These are phyloP conservation scores for Metarhizium humberi DNA, from an alignment of 2,329 filamentous ascomycete species.

Conservation along the genomic window DNA sequence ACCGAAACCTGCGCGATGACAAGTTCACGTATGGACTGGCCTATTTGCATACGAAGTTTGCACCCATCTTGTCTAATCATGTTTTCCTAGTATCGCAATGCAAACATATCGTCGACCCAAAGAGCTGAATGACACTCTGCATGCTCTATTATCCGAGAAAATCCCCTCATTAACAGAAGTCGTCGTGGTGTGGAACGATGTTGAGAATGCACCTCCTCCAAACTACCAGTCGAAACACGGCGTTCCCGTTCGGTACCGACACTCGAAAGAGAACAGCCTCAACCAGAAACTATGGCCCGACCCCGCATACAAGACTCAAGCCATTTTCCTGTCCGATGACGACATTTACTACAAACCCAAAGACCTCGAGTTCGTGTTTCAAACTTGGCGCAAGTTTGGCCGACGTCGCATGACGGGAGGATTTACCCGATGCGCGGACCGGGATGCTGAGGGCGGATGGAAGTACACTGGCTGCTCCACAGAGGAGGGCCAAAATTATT, in stretches of 20 bases:
- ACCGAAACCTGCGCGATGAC: slow-evolving; percentile 15
- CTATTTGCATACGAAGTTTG: not conserved
- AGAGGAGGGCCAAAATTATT: slow-evolving; percentile 16
- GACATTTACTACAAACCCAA: slow-evolving; percentile 28
- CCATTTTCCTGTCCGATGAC: slow-evolving; percentile 30
- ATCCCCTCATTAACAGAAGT: slow-evolving; percentile 28
- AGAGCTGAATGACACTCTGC: slow-evolving; percentile 22
- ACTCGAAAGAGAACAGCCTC: slow-evolving; percentile 22
- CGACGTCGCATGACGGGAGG: slow-evolving; percentile 24
- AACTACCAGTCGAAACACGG: slow-evolving; percentile 19
- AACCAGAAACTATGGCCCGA: slow-evolving; percentile 29
- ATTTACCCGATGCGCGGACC: slow-evolving; percentile 23
- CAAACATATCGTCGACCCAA: slow-evolving; percentile 27
- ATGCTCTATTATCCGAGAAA: slow-evolving; percentile 15
- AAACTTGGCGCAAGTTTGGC: slow-evolving; percentile 29
- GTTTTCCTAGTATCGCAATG: slow-evolving; percentile 22
- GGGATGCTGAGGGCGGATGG: slow-evolving; percentile 16
- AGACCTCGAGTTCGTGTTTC: slow-evolving; percentile 31
- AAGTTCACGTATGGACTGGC: slow-evolving; percentile 21
- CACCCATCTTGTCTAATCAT: not conserved
- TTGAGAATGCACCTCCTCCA: slow-evolving; percentile 17
- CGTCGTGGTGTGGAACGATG: slow-evolving; percentile 29
- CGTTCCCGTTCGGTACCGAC: slow-evolving; percentile 24
- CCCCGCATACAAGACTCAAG: slow-evolving; percentile 25
- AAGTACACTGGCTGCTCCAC: slow-evolving; percentile 23